phyloP scores from a whole-genome alignment of 345 rosid genomes.

The Salix udensis region DNA sequence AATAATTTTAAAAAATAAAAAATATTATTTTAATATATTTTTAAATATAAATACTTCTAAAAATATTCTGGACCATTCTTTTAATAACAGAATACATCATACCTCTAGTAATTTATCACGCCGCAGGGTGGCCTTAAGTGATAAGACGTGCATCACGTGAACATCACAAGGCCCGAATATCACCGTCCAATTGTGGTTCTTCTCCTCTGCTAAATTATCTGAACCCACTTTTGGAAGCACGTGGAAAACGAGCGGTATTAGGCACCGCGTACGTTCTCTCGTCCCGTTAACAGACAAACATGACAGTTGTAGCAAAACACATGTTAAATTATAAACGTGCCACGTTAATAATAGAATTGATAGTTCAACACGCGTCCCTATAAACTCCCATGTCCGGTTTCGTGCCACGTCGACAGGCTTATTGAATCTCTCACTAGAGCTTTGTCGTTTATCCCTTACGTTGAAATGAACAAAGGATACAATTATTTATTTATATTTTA shows the following conservation, averaged over 20 bases:
- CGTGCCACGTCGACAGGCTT: conserved; percentile 21
- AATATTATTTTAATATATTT: too few relatives aligned
- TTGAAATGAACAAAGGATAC: background rate
- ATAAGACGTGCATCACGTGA: background rate
- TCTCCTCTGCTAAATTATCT: background rate
- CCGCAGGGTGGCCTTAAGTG: too few relatives aligned
- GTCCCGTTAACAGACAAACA: conserved; percentile 17
- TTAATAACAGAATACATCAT: too few relatives aligned
- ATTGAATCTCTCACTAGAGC: background rate
- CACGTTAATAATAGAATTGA: conserved; percentile 23
- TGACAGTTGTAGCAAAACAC: conserved; percentile 29
- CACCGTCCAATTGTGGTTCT: background rate
- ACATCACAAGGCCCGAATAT: background rate
- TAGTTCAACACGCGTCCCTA: conserved; percentile 20
- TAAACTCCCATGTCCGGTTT: background rate
- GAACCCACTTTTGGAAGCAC: conserved; percentile 19
- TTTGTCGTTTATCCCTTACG: conserved; percentile 9
- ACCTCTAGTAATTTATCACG: too few relatives aligned
- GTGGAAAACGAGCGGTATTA: conserved; percentile 29
- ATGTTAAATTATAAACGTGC: background rate
- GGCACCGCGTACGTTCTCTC: conserved; percentile 1
- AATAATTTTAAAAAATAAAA: too few relatives aligned
- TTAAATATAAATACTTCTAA: too few relatives aligned
- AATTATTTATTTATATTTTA: background rate
- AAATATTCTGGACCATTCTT: too few relatives aligned